Base-by-base conservation (phyloP, 148 eudicot species). In the Salicornia ramosissima region DNA sequence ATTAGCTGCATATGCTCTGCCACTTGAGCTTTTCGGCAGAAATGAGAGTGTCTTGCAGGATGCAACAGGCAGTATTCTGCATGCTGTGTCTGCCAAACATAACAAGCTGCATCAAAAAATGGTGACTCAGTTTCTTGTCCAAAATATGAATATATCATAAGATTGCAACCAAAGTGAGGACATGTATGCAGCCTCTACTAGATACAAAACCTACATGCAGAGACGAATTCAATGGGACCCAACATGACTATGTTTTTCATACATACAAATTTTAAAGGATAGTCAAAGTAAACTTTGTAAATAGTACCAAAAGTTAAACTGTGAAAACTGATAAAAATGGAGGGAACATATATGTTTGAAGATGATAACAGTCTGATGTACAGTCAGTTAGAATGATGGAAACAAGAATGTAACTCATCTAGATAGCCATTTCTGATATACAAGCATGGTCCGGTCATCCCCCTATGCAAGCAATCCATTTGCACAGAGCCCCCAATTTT, bases 61-160 rank as follows among this genome's bases (percentile, higher is more conserved):
- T 15, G 77, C 64, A 64, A 74, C 54, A 26, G 70, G 43, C 34
- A 76, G 54, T 57, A 70, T 68, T 53, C 77, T 63, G 73, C 62
- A 25, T 68, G 78, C 75, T 77, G 72, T 78, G 65, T 86, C 94
- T 84, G 88, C 82, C 95, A 88, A 83, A 88, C 76, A 84, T 73
- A 86, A 86, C 81, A 88, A 84, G 88, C 90, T 86, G 90, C 93
- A 88, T 88, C 87, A 86, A 80, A 55, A 82, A 75, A 70, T 77
- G 78, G 72, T 72, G 62, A 74, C 84, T 81, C 81, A 76, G 83
- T 71, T 83, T 70, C 69, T 43, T 69, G 65, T 74, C 74, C 19
- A 59, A 67, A 15, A n/a, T 40, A 51, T 39, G 52, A 25, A 51
- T 46, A 36, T 29, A 31, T 49, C 16, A 30, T n/a, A 25, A 30